Percentiles rank a stretch among this genome's conserved stretches.
phyloP scores from a whole-genome alignment of 768 basidiomycete species.

The Sarcodon aspratus region DNA sequence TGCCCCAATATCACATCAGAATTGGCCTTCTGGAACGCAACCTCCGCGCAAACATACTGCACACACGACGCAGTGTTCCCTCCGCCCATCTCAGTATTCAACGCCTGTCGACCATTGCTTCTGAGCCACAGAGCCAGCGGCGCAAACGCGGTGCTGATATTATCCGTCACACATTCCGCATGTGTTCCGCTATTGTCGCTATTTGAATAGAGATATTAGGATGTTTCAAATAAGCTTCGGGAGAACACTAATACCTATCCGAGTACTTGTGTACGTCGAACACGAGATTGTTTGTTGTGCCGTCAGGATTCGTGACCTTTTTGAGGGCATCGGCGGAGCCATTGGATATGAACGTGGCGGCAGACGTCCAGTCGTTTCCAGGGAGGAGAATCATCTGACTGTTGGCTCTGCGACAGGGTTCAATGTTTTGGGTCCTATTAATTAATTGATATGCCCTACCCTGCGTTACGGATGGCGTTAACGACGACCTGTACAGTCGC shows the following conservation, averaged over 20 bases:
- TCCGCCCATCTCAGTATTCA: conserved; percentile 53
- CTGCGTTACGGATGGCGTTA: conserved; percentile 46
- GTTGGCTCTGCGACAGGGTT: conserved; percentile 25
- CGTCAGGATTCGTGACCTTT: conserved; percentile 34
- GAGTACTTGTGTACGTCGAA: conserved; percentile 59
- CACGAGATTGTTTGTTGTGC: conserved; percentile 31
- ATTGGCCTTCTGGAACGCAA: conserved; percentile 33
- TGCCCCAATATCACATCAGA: conserved; percentile 45
- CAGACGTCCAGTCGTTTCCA: conserved; percentile 47
- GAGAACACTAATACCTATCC: conserved; percentile 16
- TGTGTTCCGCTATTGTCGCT: conserved; percentile 22
- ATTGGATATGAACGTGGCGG: conserved; percentile 35
- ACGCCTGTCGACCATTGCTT: conserved; percentile 36
- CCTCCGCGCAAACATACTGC: conserved; percentile 31
- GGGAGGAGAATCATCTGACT: conserved; percentile 47
- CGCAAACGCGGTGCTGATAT: conserved; percentile 33
- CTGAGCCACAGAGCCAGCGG: conserved; percentile 40
- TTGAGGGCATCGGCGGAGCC: conserved; percentile 37
- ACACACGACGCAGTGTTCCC: conserved; percentile 39
- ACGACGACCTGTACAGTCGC: conserved; percentile 45
- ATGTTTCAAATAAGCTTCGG: not conserved
- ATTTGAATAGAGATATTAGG: not conserved
- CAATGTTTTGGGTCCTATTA: not conserved
- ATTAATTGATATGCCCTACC: conserved; percentile 15
- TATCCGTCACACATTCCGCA: conserved; percentile 40